Conservation (phyloP, 306 rosid genomes). For the Senna tora region DNA sequence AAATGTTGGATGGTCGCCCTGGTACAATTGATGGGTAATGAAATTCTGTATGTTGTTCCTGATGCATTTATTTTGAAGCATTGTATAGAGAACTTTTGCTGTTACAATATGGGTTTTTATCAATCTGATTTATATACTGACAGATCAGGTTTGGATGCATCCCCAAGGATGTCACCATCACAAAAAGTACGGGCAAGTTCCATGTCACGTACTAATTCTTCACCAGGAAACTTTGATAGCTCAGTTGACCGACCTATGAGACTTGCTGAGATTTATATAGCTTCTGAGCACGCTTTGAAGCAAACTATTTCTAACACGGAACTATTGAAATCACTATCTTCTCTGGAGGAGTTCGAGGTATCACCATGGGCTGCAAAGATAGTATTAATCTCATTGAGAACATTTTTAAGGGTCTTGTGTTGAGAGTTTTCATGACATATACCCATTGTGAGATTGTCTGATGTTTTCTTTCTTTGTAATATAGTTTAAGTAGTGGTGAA, state of each 20-base stretch:
- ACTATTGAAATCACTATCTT: constrained; percentile 70
- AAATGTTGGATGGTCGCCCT: constrained; percentile 73
- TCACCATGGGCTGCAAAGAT: constrained; percentile 32
- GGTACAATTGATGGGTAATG: constrained; percentile 69
- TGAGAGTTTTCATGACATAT: constrained; percentile 35
- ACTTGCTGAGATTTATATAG: constrained; percentile 93
- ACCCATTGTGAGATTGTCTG: constrained; percentile 26
- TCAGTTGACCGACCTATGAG: constrained; percentile 92
- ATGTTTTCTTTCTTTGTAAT: constrained; percentile 8
- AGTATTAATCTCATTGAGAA: constrained; percentile 14
- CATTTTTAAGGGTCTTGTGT: constrained; percentile 21
- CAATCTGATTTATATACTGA: constrained; percentile 51
- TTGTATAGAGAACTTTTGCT: constrained; percentile 24
- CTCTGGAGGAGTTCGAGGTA: constrained; percentile 94
- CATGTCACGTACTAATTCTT: constrained; percentile 90
- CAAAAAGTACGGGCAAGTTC: constrained; percentile 61
- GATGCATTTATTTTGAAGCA: constrained; percentile 31
- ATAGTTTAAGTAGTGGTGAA: constrained; percentile 16
- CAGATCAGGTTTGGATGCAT: constrained; percentile 86
- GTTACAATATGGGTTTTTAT: constrained; percentile 42
- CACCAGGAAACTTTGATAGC: constrained; percentile 85
- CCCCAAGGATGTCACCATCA: constrained; percentile 62
- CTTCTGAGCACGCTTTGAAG: constrained; percentile 89
- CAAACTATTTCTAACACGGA: constrained; percentile 66
- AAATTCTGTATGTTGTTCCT: constrained; percentile 40